phyloP scores from a whole-genome alignment of 1,139 yeast species.

The Taiozyma sp. region DNA sequence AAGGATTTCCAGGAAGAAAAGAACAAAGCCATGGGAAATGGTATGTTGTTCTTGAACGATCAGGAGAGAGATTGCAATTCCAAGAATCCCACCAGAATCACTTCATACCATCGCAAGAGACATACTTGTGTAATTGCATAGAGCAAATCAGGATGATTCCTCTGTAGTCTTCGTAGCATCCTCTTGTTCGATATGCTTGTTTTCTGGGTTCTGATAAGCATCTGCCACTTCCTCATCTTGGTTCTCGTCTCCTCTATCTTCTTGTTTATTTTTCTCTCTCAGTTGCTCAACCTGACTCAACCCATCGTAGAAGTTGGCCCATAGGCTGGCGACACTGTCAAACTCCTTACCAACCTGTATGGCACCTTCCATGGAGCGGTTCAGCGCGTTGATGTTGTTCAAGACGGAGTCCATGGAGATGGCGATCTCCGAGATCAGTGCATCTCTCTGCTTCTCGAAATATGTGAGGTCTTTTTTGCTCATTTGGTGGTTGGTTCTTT shows the following conservation, averaged over 20 bases:
- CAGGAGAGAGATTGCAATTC: not conserved
- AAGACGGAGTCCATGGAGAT: slow-evolving; percentile 44
- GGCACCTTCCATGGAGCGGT: slow-evolving; percentile 44
- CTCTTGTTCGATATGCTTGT: not conserved
- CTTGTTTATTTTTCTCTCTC: slow-evolving; percentile 4
- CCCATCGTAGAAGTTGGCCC: slow-evolving; percentile 46
- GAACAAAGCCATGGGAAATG: not conserved
- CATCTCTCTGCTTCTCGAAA: slow-evolving; percentile 40
- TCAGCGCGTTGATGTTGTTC: slow-evolving; percentile 42
- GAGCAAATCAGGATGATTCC: not conserved
- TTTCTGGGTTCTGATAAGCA: not conserved
- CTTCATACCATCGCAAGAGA: slow-evolving; percentile 4
- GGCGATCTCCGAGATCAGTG: slow-evolving; percentile 35
- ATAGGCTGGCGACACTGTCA: slow-evolving; percentile 42
- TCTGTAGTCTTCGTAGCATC: not conserved
- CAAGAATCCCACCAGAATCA: slow-evolving; percentile 1
- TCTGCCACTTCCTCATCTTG: not conserved
- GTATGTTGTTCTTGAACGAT: not conserved
- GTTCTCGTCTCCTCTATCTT: not conserved
- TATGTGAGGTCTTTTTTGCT: slow-evolving; percentile 21
- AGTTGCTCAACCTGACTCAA: slow-evolving; percentile 22
- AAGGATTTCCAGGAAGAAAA: not conserved
- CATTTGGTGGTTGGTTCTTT: slow-evolving; percentile 1
- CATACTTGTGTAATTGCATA: slow-evolving; percentile 1
- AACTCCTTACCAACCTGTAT: slow-evolving; percentile 52